These are phyloP conservation scores for Ophiostoma ulmi DNA, from an alignment of 2,329 filamentous ascomycete genomes.

Conservation along the genomic window DNA sequence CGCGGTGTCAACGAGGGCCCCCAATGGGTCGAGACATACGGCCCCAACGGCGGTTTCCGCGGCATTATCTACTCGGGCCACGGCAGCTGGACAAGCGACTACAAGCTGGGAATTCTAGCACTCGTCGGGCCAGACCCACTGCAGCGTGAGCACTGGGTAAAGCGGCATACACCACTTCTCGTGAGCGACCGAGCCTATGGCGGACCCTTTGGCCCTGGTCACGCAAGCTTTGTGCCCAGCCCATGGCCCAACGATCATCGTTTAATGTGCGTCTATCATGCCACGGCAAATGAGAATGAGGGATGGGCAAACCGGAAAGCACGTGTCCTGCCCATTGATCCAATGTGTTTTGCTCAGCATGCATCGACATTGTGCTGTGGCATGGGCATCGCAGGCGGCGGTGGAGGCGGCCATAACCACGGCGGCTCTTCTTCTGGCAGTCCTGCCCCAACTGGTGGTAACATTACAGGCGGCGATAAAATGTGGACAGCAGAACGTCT, in stretches of 20 bases:
- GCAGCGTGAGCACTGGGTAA: slow-evolving; percentile 3
- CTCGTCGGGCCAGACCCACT: slow-evolving; percentile 11
- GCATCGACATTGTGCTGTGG: neutral
- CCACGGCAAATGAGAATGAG: slow-evolving; percentile 7
- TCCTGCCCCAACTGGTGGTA: neutral
- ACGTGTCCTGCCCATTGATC: slow-evolving; percentile 6
- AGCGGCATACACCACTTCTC: slow-evolving; percentile 8
- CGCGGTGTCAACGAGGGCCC: slow-evolving; percentile 14
- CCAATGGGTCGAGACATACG: neutral
- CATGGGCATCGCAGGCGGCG: neutral
- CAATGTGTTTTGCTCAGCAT: slow-evolving; percentile 10
- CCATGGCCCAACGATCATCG: slow-evolving; percentile 1
- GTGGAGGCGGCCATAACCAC: neutral
- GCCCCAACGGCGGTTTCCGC: slow-evolving; percentile 1
- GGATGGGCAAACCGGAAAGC: slow-evolving; percentile 14
- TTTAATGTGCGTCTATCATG: slow-evolving; percentile 11
- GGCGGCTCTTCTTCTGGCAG: neutral
- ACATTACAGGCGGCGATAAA: slow-evolving; percentile 10
- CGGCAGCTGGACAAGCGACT: slow-evolving; percentile 15
- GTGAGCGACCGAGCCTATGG: slow-evolving; percentile 13
- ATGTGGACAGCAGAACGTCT: neutral
- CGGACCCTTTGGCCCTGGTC: slow-evolving; percentile 13
- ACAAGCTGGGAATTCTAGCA: slow-evolving; percentile 9
- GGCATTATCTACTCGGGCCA: slow-evolving; percentile 11
- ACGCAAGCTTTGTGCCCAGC: slow-evolving; percentile 9